A percentile compares a stretch with the other conserved stretches of the same genome.
phyloP scores from a whole-genome alignment of 371 early-diverging fungal species.

The Batkoa obscura region DNA sequence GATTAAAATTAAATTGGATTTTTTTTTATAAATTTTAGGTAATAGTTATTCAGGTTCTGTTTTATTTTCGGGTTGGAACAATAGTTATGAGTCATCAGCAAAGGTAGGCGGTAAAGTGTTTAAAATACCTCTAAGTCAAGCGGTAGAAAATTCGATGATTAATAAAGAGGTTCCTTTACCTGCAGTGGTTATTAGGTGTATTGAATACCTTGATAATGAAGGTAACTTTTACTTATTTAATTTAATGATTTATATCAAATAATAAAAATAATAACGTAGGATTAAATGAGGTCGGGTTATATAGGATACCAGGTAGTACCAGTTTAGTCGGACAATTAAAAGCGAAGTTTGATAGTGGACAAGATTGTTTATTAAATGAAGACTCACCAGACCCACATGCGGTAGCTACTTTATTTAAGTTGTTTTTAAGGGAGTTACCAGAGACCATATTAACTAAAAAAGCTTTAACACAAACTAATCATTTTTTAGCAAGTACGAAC shows the following conservation, averaged over 20 bases:
- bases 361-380: not conserved
- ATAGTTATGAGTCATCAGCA: too few relatives aligned
- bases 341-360: not conserved
- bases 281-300: constrained; percentile 3
- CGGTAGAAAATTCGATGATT: not conserved
- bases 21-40: too few relatives aligned
- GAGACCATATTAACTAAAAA: constrained; percentile 1
- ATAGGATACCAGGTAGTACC: constrained; percentile 4
- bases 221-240: not conserved
- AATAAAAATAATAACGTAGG: not conserved
- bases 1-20: too few relatives aligned
- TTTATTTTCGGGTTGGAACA: too few relatives aligned
- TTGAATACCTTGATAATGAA: constrained; percentile 4
- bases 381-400: not conserved
- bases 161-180: not conserved
- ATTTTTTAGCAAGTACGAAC: not conserved
- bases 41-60: too few relatives aligned
- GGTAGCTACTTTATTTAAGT: constrained; percentile 2
- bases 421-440: not conserved
- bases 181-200: not conserved
- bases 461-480: not conserved
- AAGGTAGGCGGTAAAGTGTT: too few relatives aligned
- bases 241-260: not conserved
- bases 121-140: not conserved
- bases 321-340: not conserved